A percentile compares a stretch with the other conserved stretches of the same genome.
Conservation (phyloP, 176 grass and related monocot species). For the Oryza glumipatula region DNA sequence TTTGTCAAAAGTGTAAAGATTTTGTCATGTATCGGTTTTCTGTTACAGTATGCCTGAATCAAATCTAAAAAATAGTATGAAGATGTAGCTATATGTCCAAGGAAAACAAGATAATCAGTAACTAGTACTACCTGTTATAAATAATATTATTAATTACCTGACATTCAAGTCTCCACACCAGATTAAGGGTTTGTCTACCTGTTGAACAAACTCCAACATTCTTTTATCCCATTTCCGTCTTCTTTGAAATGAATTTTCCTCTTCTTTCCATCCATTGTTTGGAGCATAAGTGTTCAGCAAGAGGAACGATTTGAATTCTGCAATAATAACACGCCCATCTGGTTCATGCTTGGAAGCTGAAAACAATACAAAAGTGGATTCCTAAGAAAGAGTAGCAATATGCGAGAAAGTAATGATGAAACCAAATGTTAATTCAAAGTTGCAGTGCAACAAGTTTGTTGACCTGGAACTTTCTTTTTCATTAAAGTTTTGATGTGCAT, state of each 20-base stretch:
- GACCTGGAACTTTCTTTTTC: background rate
- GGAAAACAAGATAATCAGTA: slow-evolving; percentile 12
- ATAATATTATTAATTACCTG: slow-evolving; percentile 56
- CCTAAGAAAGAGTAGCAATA: slow-evolving; percentile 15
- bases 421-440: slow-evolving; percentile 13
- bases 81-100: background rate
- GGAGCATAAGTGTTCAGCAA: slow-evolving; percentile 92
- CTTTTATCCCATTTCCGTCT: slow-evolving; percentile 97
- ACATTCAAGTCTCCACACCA: slow-evolving; percentile 96
- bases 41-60: background rate
- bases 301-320: slow-evolving; percentile 88
- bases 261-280: slow-evolving; percentile 99
- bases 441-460: slow-evolving; percentile 5
- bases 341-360: slow-evolving; percentile 83
- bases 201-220: slow-evolving; percentile 90
- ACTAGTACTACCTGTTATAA: background rate
- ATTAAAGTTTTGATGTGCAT: background rate
- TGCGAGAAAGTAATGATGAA: slow-evolving; percentile 7
- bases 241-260: slow-evolving; percentile 93
- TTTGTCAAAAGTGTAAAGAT: background rate
- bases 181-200: slow-evolving; percentile 78
- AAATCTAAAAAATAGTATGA: background rate
- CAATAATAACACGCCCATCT: slow-evolving; percentile 91
- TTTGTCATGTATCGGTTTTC: slow-evolving; percentile 2
- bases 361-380: slow-evolving; percentile 6